Evolutionary conservation across 1,284 basidiomycete genomes (phyloP).

Genomic region (Ceratobasidium sp.): DNA sequence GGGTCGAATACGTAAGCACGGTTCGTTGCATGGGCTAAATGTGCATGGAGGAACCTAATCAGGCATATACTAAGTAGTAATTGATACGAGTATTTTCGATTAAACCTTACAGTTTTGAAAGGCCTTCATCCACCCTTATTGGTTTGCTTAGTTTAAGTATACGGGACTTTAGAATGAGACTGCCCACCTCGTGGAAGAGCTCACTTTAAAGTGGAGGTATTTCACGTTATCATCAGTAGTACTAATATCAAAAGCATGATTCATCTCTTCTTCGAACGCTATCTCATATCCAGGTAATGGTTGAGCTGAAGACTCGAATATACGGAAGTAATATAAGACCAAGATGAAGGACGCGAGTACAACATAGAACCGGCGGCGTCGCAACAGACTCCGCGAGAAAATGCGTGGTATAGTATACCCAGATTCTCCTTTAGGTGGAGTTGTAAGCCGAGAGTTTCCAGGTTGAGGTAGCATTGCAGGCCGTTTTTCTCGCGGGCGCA

Average conservation of each 20-base stretch:
- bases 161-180: neutral
- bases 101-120: conserved; percentile 15
- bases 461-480: conserved; percentile 29
- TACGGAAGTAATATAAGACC: conserved; percentile 33
- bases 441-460: conserved; percentile 19
- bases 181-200: conserved; percentile 18
- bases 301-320: neutral
- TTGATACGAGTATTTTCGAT: neutral
- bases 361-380: conserved; percentile 32
- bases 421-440: neutral
- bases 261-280: conserved; percentile 6
- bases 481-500: conserved; percentile 21
- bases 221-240: neutral
- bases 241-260: neutral
- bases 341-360: conserved; percentile 23
- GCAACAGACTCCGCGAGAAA: conserved; percentile 34
- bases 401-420: conserved; percentile 10
- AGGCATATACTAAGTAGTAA: neutral
- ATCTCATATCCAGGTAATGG: conserved; percentile 26
- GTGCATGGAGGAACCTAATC: conserved; percentile 21
- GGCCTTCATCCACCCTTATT: conserved; percentile 34
- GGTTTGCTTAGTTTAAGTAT: neutral
- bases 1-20: conserved; percentile 33
- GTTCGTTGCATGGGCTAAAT: conserved; percentile 22
- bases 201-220: conserved; percentile 36